Evolutionary conservation across 2,329 filamentous ascomycete species (phyloP).

Genomic region (Tolypocladium guangdongense): DNA sequence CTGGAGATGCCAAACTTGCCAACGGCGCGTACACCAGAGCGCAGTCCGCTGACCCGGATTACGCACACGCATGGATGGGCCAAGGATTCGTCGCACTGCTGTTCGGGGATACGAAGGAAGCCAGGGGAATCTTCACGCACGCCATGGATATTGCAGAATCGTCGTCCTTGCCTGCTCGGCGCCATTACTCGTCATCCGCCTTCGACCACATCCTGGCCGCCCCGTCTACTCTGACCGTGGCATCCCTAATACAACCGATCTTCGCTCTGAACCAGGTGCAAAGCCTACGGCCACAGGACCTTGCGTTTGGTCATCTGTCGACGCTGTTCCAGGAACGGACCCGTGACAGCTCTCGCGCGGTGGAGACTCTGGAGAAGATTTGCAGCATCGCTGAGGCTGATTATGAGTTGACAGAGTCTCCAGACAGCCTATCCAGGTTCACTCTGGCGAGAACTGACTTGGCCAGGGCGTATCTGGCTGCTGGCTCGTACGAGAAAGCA

Average conservation of each 20-base stretch:
- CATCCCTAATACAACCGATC: slow-evolving; percentile 69
- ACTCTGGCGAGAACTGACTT: slow-evolving; percentile 79
- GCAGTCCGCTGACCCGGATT: slow-evolving; percentile 90
- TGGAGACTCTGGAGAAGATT: slow-evolving; percentile 51
- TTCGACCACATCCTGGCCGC: slow-evolving; percentile 70
- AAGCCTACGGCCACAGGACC: slow-evolving; percentile 57
- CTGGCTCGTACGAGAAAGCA: slow-evolving; percentile 53
- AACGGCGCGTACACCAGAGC: slow-evolving; percentile 83
- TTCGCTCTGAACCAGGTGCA: slow-evolving; percentile 80
- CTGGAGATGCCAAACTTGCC: slow-evolving; percentile 75
- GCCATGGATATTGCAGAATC: slow-evolving; percentile 87
- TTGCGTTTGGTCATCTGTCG: slow-evolving; percentile 65
- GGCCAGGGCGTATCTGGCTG: slow-evolving; percentile 69
- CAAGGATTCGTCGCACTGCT: slow-evolving; percentile 78
- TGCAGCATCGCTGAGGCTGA: slow-evolving; percentile 64
- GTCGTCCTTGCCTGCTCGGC: slow-evolving; percentile 59
- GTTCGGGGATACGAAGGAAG: slow-evolving; percentile 64
- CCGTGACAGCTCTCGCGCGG: slow-evolving; percentile 53
- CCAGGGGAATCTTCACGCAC: slow-evolving; percentile 78
- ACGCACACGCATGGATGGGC: slow-evolving; percentile 85
- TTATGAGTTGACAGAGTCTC: slow-evolving; percentile 75
- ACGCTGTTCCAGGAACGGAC: slow-evolving; percentile 76
- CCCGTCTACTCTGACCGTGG: slow-evolving; percentile 37
- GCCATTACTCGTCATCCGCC: slow-evolving; percentile 67
- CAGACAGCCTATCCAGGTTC: slow-evolving; percentile 61